These are phyloP conservation scores for Babesia caballi DNA, from an alignment of 169 alveolate genomes.

Conservation along the genomic window DNA sequence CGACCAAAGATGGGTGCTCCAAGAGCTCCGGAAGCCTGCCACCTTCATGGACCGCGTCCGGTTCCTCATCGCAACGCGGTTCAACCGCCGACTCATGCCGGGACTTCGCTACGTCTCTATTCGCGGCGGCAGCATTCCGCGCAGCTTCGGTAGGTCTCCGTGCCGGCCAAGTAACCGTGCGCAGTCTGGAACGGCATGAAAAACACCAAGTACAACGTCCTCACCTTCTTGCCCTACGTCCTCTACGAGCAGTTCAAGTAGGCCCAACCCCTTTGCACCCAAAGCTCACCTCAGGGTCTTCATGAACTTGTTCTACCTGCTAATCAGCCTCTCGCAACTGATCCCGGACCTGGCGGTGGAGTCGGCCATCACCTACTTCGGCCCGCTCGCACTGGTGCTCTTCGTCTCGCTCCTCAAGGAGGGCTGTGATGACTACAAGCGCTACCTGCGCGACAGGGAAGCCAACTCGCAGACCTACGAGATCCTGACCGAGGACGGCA, in stretches of 20 bases:
- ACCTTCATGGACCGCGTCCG: constrained; percentile 44
- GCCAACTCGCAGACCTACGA: constrained; percentile 78
- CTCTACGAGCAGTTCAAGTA: constrained; percentile 88
- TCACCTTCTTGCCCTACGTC: constrained; percentile 89
- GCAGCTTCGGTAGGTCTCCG: constrained; percentile 60
- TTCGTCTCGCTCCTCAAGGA: constrained; percentile 90
- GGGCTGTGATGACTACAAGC: constrained; percentile 90
- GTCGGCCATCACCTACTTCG: constrained; percentile 91
- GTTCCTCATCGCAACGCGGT: constrained; percentile 49
- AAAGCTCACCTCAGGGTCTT: constrained; percentile 64
- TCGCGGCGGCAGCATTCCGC: constrained; percentile 75
- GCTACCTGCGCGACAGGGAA: constrained; percentile 81
- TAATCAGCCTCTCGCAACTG: constrained; percentile 89
- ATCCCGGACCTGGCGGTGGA: constrained; percentile 91
- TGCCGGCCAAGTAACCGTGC: background rate
- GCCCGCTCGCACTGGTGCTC: constrained; percentile 92
- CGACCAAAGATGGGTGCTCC: constrained; percentile 28
- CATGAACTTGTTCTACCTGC: constrained; percentile 91
- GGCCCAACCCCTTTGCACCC: background rate
- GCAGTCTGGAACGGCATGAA: constrained; percentile 79
- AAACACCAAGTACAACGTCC: constrained; percentile 86
- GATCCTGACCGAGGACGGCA: constrained; percentile 69
- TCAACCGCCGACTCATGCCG: constrained; percentile 64
- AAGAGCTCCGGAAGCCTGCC: constrained; percentile 34
- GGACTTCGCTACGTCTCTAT: constrained; percentile 69